Evolutionary conservation across 495 filamentous ascomycete genomes (phyloP), one percentile per base, ranked within the genome.

Genomic region (Saxispiralis lemnorum): DNA sequence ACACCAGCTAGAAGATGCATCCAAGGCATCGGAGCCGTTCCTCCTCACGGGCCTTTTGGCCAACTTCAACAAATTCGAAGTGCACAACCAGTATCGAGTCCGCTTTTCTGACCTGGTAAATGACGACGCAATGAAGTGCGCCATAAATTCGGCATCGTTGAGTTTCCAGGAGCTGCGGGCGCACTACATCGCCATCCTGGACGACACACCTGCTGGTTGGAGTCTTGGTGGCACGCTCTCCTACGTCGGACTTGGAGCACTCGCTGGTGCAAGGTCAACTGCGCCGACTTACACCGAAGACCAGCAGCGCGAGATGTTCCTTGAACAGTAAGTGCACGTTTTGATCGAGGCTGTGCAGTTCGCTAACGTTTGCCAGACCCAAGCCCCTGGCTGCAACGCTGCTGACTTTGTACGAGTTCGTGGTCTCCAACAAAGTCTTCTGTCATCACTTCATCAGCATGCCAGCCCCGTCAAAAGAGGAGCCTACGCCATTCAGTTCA

Each of bases 1-100:
- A 43, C 83, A 93, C 64, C 85, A 93, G 44, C 70, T 75, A 10
- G 79, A 86, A 31, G 68, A 66, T 39, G 61, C 69, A 2, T 59
- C 67, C 1, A 65, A 74, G 49, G 72, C 71, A 37, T 67, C 83
- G 19, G 73, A 81, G 43, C 81, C 88, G 1, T 87, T 95, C 45
- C 71, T 79, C 21, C 69, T 95, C 32, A 64, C 94, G 5, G 92
- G 88, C 7, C 64, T 94, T n/a, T 64, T 97, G 43, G 84, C 81
- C 51, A 97, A 97, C 62, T 96, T 95, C 70, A 95, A 95, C 70
- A 97, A 95, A 61, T 97, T 96, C 53, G 89, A 97, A 63, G 84
- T 92, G 45, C 89, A 93, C 61, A 97, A 97, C 51, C 89, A 89
- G 6, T 97, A 97, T 55, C 81, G 88, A 54, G 64, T 92, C 46